Evolutionary conservation across 441 rosid species (phyloP).

Genomic region (Hura crepitans): DNA sequence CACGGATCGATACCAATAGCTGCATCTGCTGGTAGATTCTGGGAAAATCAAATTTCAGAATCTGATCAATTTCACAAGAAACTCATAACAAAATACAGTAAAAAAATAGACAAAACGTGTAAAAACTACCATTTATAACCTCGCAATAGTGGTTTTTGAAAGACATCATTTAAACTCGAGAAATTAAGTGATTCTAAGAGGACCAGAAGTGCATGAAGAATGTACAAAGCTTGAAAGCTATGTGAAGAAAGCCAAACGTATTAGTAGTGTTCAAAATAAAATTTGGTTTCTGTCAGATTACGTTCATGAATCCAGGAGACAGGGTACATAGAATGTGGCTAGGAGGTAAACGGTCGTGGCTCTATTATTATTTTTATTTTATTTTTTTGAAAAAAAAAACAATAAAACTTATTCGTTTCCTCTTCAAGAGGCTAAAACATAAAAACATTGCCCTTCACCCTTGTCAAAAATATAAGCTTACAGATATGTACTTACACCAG

Average conservation of each 20-base stretch:
- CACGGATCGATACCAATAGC: constrained; percentile 77
- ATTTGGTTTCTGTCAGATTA: background rate
- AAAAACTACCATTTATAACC: background rate
- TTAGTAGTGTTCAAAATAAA: background rate
- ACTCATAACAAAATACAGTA: background rate
- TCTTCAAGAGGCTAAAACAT: background rate
- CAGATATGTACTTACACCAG: constrained; percentile 47
- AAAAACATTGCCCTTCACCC: background rate
- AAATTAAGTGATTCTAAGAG: constrained; percentile 2
- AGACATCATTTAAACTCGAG: background rate
- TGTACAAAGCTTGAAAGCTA: background rate
- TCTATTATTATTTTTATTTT: no score
- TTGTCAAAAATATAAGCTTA: background rate
- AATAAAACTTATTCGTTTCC: background rate
- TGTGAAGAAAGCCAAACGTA: background rate
- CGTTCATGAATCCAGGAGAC: background rate
- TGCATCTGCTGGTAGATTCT: constrained; percentile 72
- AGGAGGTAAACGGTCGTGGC: no score
- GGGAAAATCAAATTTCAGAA: constrained; percentile 26
- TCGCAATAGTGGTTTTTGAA: background rate
- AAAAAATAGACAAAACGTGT: background rate
- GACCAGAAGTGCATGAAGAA: background rate
- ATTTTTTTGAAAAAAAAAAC: no score
- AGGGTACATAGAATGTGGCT: background rate
- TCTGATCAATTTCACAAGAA: constrained; percentile 8